Evolutionary conservation across 2,329 filamentous ascomycete species (phyloP).

Genomic region (Sporothrix brunneoviolacea): DNA sequence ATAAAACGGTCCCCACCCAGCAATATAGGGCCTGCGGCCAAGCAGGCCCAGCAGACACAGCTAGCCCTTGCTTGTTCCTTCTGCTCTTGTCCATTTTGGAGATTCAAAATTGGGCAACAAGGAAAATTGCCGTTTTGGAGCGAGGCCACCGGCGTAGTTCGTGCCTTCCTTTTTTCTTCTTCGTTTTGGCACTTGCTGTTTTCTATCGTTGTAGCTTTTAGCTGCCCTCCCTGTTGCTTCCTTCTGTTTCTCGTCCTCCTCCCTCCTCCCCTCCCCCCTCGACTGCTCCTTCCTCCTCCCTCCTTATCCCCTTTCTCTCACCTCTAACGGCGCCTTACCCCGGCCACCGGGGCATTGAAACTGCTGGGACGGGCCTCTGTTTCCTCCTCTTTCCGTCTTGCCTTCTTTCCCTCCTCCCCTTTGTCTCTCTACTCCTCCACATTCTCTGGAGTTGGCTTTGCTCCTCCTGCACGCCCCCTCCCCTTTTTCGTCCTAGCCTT

Average conservation of each 20-base stretch:
- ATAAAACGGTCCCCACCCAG: slow-evolving; percentile 7
- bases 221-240: no score
- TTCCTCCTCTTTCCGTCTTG: background rate
- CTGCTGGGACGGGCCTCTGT: background rate
- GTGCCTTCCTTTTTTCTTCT: background rate
- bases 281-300: background rate
- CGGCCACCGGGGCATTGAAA: slow-evolving; percentile 1
- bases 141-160: background rate
- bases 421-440: background rate
- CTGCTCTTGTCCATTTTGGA: no score
- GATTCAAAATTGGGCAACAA: background rate
- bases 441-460: no score
- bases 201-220: no score
- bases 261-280: background rate
- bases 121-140: background rate
- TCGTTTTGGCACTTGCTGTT: background rate
- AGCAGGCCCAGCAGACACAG: background rate
- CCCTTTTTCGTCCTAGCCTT: no score
- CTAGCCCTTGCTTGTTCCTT: background rate
- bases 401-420: background rate
- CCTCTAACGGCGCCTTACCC: background rate
- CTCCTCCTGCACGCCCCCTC: no score
- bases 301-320: background rate
- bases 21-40: background rate
- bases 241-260: background rate